Conservation (phyloP, 768 basidiomycete species). For the Tephrocybe sp. region DNA sequence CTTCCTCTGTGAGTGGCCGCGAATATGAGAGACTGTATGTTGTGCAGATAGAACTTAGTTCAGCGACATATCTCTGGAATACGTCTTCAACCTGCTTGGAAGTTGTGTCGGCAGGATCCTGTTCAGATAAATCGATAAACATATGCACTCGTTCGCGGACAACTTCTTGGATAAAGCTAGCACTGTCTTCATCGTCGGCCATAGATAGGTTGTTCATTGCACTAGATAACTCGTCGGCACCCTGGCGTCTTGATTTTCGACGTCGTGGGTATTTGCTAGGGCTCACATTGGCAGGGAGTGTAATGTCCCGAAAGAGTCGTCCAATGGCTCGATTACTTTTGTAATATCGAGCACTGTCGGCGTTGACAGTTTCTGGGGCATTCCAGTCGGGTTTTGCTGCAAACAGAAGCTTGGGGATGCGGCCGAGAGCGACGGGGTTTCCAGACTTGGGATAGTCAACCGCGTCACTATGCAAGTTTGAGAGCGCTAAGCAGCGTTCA, state of each 20-base stretch:
- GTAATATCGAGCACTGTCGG: slow-evolving; percentile 44
- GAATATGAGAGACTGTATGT: slow-evolving; percentile 44
- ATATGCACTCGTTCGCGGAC: slow-evolving; percentile 25
- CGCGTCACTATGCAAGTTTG: slow-evolving; percentile 60
- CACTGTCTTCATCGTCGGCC: slow-evolving; percentile 15
- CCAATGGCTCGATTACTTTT: slow-evolving; percentile 58
- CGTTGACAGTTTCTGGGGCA: slow-evolving; percentile 56
- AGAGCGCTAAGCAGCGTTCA: slow-evolving; percentile 49
- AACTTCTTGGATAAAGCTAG: slow-evolving; percentile 21
- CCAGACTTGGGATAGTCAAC: slow-evolving; percentile 70
- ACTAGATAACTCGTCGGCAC: slow-evolving; percentile 19
- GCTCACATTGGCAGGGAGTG: slow-evolving; percentile 37
- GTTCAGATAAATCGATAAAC: slow-evolving; percentile 29
- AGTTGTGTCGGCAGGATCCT: slow-evolving; percentile 18
- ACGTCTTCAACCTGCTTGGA: slow-evolving; percentile 29
- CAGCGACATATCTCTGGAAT: slow-evolving; percentile 43
- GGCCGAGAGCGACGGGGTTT: slow-evolving; percentile 35
- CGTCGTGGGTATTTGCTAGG: slow-evolving; percentile 9
- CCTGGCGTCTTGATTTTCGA: slow-evolving; percentile 12
- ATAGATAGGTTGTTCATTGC: slow-evolving; percentile 18
- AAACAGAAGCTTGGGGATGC: slow-evolving; percentile 43
- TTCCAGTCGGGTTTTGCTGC: slow-evolving; percentile 58
- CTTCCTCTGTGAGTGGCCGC: slow-evolving; percentile 59
- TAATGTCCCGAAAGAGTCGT: slow-evolving; percentile 58
- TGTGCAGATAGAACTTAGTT: slow-evolving; percentile 49